Evolutionary conservation across 352 stramenopile genomes (phyloP), one percentile per base, ranked within the genome.

Genomic region (Blastocystis sp.): DNA sequence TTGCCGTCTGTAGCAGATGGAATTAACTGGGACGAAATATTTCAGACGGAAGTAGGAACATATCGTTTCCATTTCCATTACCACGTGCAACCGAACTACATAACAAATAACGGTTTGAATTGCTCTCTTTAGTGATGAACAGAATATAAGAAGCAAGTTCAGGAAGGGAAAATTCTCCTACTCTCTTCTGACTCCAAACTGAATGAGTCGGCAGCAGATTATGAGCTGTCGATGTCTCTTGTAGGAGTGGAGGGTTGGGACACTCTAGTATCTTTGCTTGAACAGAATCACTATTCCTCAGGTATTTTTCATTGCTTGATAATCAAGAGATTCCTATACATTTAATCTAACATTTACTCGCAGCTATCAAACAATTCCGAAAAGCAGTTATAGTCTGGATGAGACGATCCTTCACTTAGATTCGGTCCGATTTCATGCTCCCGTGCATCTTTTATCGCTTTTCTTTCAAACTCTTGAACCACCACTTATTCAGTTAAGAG

Each of bases 401-500:
- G 45, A 64, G 1, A 7, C 34, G 11, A 20, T 85, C 13, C 53
- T 85, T 9, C 45, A 66, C 53, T 37, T 85, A 7, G 47, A 66
- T 43, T 55, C 73, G 20, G 30, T 85, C n/a, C 37, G 20, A 11
- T 62, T 85, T 43, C 73, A 69, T 66, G 47, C 43, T 0, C 41
- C 73, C 18, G 26, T 85, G 39, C 50, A 66, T 34, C 39, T 66
- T 6, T 16, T 85, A 6, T 64, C 73, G 9, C 24, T 26, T 18
- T 85, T 68, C 30, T 41, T 85, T 30, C 73, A 85, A 9, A 41
- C 47, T 3, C 54, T 85, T 9, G 53, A 85, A 34, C 73, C 73
- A 37, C 73, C 73, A 1, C n/a, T 62, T 2, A 47, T 85, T 24
- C 8, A 66, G 26, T 41, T 85, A 6, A 8, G 20, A 9, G 47